These are phyloP conservation scores for Leccinellum albellum DNA, from an alignment of 768 basidiomycete genomes.

Conservation along the genomic window DNA sequence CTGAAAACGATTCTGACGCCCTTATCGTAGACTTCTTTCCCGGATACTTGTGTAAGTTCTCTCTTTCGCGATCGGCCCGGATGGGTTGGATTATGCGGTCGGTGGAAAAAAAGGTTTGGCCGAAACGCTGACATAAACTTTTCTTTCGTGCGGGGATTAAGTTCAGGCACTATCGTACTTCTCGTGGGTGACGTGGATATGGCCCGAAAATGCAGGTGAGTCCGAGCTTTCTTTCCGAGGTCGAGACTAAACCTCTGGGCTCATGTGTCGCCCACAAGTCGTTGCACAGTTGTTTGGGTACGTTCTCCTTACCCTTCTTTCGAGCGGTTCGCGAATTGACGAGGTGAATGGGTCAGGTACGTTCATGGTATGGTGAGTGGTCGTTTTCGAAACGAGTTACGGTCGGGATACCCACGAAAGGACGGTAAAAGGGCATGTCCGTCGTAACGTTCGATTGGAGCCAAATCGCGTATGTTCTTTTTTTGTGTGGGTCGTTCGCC, in stretches of 20 bases:
- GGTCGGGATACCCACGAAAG: neutral
- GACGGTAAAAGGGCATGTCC: constrained; percentile 50
- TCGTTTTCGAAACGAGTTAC: neutral
- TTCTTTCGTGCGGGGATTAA: neutral
- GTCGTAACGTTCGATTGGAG: constrained; percentile 80
- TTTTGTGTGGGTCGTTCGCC: neutral
- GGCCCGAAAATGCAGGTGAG: constrained; percentile 45
- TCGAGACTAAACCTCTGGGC: neutral
- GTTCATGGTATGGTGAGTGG: constrained; percentile 43
- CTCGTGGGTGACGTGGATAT: constrained; percentile 57
- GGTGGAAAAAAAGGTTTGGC: neutral
- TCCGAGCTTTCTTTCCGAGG: constrained; percentile 7
- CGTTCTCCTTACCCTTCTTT: neutral
- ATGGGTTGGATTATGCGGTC: neutral
- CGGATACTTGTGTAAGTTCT: constrained; percentile 39
- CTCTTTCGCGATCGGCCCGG: neutral
- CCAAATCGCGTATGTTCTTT: constrained; percentile 45
- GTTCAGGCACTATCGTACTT: constrained; percentile 53
- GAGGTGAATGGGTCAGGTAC: constrained; percentile 18
- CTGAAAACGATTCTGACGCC: constrained; percentile 7
- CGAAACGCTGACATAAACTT: constrained; percentile 13
- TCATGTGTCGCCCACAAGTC: constrained; percentile 23
- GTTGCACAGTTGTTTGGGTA: constrained; percentile 49
- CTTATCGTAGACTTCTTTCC: constrained; percentile 37
- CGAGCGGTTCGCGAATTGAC: neutral